Conservation (phyloP, 169 alveolate species). For the Ichthyophthirius multifiliis region DNA sequence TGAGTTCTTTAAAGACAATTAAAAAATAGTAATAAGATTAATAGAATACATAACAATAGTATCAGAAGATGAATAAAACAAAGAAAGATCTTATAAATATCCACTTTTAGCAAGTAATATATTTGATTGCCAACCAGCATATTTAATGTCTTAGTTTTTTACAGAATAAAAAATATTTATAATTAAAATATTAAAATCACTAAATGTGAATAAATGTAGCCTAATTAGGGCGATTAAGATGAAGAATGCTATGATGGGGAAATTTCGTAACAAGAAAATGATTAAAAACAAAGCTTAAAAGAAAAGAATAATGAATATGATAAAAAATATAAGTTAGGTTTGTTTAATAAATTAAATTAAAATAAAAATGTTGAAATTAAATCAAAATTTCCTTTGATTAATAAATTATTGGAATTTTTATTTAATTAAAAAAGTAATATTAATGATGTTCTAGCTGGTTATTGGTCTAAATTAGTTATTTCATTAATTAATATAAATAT, state of each 20-base stretch:
- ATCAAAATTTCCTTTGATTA: no score
- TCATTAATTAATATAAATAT: not conserved
- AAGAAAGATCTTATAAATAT: not conserved
- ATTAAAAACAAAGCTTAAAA: no score
- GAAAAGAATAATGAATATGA: no score
- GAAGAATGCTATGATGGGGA: constrained; percentile 6
- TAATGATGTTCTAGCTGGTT: not conserved
- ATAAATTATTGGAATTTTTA: no score
- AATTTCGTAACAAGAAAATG: no score
- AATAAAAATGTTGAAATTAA: no score
- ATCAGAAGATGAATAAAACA: not conserved
- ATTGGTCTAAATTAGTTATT: not conserved
- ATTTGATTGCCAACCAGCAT: constrained; percentile 4
- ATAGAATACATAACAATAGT: not conserved
- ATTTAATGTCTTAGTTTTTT: not conserved
- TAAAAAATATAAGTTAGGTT: no score
- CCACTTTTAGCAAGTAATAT: not conserved
- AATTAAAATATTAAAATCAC: not conserved
- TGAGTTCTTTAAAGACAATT: not conserved
- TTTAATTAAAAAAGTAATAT: no score
- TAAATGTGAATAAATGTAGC: not conserved
- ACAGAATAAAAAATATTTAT: not conserved
- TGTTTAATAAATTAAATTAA: no score
- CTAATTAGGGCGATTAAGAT: constrained; percentile 3
- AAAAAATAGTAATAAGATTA: not conserved